Evolutionary conservation across 1,284 basidiomycete species (phyloP).

Genomic region (Cryptococcus amylolentus): DNA sequence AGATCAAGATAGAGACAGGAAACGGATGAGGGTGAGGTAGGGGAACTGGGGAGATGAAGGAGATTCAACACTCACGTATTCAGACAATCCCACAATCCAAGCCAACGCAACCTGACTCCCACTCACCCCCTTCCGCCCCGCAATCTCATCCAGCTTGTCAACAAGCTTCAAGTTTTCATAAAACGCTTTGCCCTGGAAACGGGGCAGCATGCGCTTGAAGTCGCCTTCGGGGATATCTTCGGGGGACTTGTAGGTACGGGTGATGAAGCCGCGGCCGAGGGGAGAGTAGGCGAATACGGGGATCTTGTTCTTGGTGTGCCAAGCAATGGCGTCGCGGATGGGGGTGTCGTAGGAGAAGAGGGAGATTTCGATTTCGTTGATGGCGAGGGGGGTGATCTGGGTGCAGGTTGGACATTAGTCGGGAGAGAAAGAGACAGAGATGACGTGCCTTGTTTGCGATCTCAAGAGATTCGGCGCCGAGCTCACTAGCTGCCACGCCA

Average conservation of each 20-base stretch:
- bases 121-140: conserved; percentile 55
- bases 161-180: conserved; percentile 59
- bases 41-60: not conserved
- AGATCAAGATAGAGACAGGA: not conserved
- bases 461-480: conserved; percentile 14
- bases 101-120: conserved; percentile 61
- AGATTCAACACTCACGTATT: conserved; percentile 43
- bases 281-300: conserved; percentile 61
- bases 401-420: not conserved
- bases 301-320: conserved; percentile 54
- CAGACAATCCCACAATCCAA: conserved; percentile 56
- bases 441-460: conserved; percentile 21
- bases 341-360: conserved; percentile 55
- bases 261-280: conserved; percentile 60
- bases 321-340: conserved; percentile 45
- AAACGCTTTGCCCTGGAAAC: conserved; percentile 53
- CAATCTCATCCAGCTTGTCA: conserved; percentile 52
- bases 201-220: conserved; percentile 22
- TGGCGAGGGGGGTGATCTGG: conserved; percentile 54
- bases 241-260: conserved; percentile 53
- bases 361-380: conserved; percentile 58
- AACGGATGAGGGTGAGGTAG: not conserved
- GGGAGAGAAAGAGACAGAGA: not conserved
- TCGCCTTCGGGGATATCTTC: conserved; percentile 54
- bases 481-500: conserved; percentile 31